Conservation (phyloP, 805 yeast genomes). For the Brettanomyces bruxellensis region DNA sequence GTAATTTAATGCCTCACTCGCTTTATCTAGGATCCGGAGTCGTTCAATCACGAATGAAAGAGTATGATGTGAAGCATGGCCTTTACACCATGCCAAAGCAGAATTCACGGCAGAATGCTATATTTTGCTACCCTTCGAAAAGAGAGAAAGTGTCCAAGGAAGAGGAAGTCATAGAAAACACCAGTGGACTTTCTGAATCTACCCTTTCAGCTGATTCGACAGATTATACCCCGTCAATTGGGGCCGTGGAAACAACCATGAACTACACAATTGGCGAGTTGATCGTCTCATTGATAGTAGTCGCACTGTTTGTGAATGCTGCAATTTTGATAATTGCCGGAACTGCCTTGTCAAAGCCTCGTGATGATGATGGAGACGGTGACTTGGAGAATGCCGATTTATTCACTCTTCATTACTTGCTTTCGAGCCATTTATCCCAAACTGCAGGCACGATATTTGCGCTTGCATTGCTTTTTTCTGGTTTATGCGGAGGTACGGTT, state of each 20-base stretch:
- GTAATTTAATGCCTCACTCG: slow-evolving; percentile 94
- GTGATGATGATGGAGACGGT: slow-evolving; percentile 37
- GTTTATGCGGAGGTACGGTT: slow-evolving; percentile 93
- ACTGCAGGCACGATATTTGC: slow-evolving; percentile 89
- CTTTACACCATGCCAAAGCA: slow-evolving; percentile 33
- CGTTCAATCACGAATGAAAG: slow-evolving; percentile 77
- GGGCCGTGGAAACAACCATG: slow-evolving; percentile 74
- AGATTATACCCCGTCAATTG: slow-evolving; percentile 60
- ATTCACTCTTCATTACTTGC: slow-evolving; percentile 66
- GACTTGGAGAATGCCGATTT: slow-evolving; percentile 74
- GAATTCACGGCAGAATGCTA: slow-evolving; percentile 1
- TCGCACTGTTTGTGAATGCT: slow-evolving; percentile 87
- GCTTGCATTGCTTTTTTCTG: slow-evolving; percentile 76
- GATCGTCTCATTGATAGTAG: slow-evolving; percentile 70
- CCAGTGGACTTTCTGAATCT: slow-evolving; percentile 42
- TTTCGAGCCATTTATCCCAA: slow-evolving; percentile 62
- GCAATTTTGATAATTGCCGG: slow-evolving; percentile 90
- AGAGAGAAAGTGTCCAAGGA: background rate
- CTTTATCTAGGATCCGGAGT: slow-evolving; percentile 82
- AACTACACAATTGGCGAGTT: slow-evolving; percentile 75
- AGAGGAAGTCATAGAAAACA: slow-evolving; percentile 24
- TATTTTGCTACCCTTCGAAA: slow-evolving; percentile 13
- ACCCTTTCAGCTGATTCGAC: slow-evolving; percentile 3
- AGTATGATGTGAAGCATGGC: slow-evolving; percentile 65
- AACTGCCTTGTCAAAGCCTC: slow-evolving; percentile 51